Conservation (phyloP, 177 flowering plant genomes). For the Vitis hybrid region DNA sequence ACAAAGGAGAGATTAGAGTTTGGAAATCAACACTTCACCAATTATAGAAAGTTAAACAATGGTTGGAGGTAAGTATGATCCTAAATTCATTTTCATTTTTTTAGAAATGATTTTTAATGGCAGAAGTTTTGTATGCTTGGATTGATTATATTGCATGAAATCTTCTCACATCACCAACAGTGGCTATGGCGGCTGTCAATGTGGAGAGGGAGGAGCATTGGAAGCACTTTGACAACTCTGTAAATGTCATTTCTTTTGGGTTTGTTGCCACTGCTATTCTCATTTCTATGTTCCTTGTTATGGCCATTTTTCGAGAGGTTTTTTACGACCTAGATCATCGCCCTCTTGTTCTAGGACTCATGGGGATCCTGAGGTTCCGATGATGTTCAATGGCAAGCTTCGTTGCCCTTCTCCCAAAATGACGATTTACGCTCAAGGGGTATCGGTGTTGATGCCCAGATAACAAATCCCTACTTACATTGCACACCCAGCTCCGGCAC, state of each 20-base stretch:
- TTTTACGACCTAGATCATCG: conserved; percentile 40
- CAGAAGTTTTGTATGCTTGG: no score
- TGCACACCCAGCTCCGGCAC: no score
- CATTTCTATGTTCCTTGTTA: conserved; percentile 66
- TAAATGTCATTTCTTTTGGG: conserved; percentile 71
- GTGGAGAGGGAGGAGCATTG: conserved; percentile 53
- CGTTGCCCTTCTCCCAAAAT: conserved; percentile 45
- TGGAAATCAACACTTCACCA: no score
- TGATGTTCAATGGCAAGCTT: conserved; percentile 32
- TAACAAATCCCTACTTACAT: conserved; percentile 32
- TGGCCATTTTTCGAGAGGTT: conserved; percentile 72
- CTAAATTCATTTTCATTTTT: no score
- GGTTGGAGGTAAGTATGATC: no score
- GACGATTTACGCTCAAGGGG: conserved; percentile 38
- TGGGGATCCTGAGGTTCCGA: conserved; percentile 44
- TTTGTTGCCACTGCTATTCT: conserved; percentile 74
- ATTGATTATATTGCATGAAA: no score
- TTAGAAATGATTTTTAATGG: no score
- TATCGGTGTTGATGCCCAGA: conserved; percentile 54
- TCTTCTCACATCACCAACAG: conserved; percentile 16
- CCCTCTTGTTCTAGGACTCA: conserved; percentile 4
- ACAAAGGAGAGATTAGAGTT: no score
- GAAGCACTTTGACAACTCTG: conserved; percentile 61
- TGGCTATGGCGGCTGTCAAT: conserved; percentile 13
- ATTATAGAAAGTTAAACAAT: no score